These are phyloP conservation scores for Dillenia turbinata DNA, from an alignment of 164 flowering plant species.

Conservation along the genomic window DNA sequence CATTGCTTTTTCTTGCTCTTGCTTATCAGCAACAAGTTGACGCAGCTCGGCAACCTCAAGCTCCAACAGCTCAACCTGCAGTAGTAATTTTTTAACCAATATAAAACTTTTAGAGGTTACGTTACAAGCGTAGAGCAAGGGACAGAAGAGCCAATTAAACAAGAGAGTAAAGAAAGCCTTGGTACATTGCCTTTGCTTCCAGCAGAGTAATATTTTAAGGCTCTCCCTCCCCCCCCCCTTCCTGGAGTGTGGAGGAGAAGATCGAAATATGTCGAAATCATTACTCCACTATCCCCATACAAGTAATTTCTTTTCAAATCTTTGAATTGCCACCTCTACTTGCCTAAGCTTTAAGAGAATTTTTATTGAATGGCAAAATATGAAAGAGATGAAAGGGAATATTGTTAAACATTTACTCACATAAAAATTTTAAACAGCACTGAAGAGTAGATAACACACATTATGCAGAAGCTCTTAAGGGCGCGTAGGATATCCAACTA, in stretches of 20 bases:
- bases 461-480: too few relatives aligned
- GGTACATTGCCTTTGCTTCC: not conserved
- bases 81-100: constrained; percentile 1
- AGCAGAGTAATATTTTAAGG: not conserved
- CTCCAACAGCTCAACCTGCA: constrained; percentile 87
- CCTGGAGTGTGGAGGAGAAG: not conserved
- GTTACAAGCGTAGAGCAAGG: not conserved
- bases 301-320: too few relatives aligned
- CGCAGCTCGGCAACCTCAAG: constrained; percentile 63
- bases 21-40: constrained; percentile 73
- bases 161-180: not conserved
- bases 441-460: too few relatives aligned
- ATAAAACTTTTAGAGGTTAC: not conserved
- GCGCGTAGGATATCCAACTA: too few relatives aligned
- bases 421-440: too few relatives aligned
- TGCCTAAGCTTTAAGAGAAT: too few relatives aligned
- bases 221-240: not conserved
- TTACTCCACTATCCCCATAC: too few relatives aligned
- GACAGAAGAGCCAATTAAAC: not conserved
- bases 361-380: too few relatives aligned
- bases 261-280: not conserved
- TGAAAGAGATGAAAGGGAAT: too few relatives aligned
- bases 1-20: constrained; percentile 94
- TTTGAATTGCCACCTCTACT: too few relatives aligned
- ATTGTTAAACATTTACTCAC: too few relatives aligned